Base-by-base conservation (phyloP, 208 protist genomes). In the Balamuthia mandrillaris region DNA sequence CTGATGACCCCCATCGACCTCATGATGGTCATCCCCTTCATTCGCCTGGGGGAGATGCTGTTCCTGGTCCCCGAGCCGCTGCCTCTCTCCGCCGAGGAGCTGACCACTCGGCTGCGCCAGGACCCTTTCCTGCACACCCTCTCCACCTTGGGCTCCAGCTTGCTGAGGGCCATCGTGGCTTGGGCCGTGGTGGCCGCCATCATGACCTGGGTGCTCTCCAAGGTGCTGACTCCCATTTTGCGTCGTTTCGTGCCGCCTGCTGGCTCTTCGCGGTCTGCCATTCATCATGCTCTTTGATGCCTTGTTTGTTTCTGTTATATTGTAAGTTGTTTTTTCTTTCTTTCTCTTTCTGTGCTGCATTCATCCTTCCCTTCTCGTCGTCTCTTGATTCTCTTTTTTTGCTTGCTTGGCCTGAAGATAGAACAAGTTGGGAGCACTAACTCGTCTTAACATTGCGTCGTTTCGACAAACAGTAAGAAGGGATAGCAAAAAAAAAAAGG, bases 21-120 rank as follows among this genome's bases (percentile, higher is more conserved):
- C n/a, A 79, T 79, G 70, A 79, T 79, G 70, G 42, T 79, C 70
- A 42, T 79, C 18, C 70, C 70, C 1, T 79, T 79, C 70, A 79
- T 79, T n/a, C 70, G 70, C 31, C 54, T 79, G 70, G 70, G 70
- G 16, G 70, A 79, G 70, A 61, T 24, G 45, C 39, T 79, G 31
- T 79, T 79, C 70, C 60, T 79, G 18, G 70, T 79, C 31, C 54
- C 33, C 47, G 70, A 79, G 29, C 70, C 70, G 5, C 70, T 79
- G 1, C 70, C 70, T 33, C 60, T 79, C 47, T 79, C 70, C 31
- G 70, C 70, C 41, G 70, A 79, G 2, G 60, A 60, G 70, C 70
- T 79, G 45, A 49, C 70, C 41, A 60, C 41, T 49, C 54, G 54
- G 70, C 41, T 79, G 31, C 39, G 31, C 47, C 44, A 42, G 6